Evolutionary conservation across 768 basidiomycete species (phyloP).

Genomic region (Lactarius vividus): DNA sequence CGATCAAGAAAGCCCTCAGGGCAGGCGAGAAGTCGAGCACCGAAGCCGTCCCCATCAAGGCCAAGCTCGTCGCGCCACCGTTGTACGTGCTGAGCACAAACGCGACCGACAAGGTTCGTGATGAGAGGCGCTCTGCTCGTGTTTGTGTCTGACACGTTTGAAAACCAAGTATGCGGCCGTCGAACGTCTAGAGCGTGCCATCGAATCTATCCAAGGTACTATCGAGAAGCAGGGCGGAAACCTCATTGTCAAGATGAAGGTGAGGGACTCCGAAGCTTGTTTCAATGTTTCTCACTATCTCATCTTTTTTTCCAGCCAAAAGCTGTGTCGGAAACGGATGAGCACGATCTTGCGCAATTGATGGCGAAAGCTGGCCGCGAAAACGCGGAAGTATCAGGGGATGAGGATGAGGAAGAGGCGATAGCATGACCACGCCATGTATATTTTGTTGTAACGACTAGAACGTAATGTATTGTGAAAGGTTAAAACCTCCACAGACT

Average conservation of each 20-base stretch:
- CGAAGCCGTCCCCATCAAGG: slow-evolving; percentile 93
- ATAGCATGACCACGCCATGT: slow-evolving; percentile 13
- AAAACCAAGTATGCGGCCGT: slow-evolving; percentile 75
- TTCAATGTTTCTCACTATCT: not conserved
- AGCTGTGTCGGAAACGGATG: slow-evolving; percentile 96
- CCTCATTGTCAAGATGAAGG: slow-evolving; percentile 96
- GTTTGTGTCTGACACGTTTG: not conserved
- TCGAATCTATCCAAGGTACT: slow-evolving; percentile 81
- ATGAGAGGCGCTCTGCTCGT: not conserved
- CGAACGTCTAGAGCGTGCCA: slow-evolving; percentile 89
- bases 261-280: slow-evolving; percentile 33
- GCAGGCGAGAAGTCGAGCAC: slow-evolving; percentile 88
- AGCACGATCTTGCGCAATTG: slow-evolving; percentile 93
- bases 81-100: slow-evolving; percentile 95
- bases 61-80: slow-evolving; percentile 94
- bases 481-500: slow-evolving; percentile 30
- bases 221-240: slow-evolving; percentile 85
- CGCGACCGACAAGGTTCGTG: slow-evolving; percentile 85
- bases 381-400: slow-evolving; percentile 95
- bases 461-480: slow-evolving; percentile 12
- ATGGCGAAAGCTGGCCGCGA: slow-evolving; percentile 94
- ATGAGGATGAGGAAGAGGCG: slow-evolving; percentile 71
- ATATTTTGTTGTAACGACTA: slow-evolving; percentile 1
- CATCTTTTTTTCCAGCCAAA: slow-evolving; percentile 64
- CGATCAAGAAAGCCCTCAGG: slow-evolving; percentile 87